Evolutionary conservation across 306 rosid species (phyloP).

Genomic region (Pyrus pyrifolia): DNA sequence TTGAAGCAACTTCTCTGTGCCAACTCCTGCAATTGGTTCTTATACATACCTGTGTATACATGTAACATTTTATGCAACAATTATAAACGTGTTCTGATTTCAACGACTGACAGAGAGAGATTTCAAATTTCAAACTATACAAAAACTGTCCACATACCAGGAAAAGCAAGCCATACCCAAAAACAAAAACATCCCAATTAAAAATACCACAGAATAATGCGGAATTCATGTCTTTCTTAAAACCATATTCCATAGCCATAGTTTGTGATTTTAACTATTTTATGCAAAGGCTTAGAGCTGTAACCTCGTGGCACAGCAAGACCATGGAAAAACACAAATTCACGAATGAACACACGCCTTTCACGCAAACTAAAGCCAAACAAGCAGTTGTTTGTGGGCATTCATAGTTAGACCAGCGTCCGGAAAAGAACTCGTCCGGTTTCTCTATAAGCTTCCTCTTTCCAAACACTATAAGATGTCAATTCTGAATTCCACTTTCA

Average conservation of each 20-base stretch:
- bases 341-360: not conserved
- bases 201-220: not conserved
- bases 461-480: not conserved
- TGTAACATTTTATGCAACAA: not conserved
- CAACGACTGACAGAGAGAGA: not conserved
- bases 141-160: not conserved
- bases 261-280: not conserved
- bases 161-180: not conserved
- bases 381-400: not conserved
- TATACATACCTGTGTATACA: constrained; percentile 54
- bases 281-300: not conserved
- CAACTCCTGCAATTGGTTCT: constrained; percentile 74
- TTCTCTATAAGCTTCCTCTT: not conserved
- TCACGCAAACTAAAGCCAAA: not conserved
- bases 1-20: constrained; percentile 91
- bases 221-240: not conserved
- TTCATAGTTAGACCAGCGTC: not conserved
- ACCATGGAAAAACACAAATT: not conserved
- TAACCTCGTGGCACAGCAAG: not conserved
- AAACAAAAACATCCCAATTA: not conserved
- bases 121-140: not conserved
- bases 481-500: not conserved
- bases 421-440: not conserved
- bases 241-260: not conserved
- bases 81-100: not conserved